Evolutionary conservation across 495 filamentous ascomycete genomes (phyloP).

Genomic region (Penicillium nucicola): DNA sequence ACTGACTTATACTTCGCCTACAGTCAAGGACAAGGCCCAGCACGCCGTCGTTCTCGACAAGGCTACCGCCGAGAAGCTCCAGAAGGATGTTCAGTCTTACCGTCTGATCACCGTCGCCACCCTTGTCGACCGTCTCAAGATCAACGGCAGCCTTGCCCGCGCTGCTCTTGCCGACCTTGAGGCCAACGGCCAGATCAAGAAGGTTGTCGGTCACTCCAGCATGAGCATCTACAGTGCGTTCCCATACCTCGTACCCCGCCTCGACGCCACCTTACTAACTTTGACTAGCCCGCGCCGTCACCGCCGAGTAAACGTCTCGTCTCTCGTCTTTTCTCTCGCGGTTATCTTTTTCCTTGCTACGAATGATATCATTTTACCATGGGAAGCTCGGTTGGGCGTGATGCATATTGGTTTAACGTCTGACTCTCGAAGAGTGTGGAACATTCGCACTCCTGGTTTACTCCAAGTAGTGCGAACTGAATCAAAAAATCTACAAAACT

Average conservation of each 20-base stretch:
- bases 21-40: slow-evolving; percentile 99
- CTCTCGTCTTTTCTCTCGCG: slow-evolving; percentile 40
- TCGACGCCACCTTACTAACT: slow-evolving; percentile 13
- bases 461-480: slow-evolving; percentile 32
- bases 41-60: slow-evolving; percentile 83
- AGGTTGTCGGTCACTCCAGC: slow-evolving; percentile 93
- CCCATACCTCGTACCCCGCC: background rate
- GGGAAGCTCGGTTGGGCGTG: slow-evolving; percentile 42
- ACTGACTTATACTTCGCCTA: slow-evolving; percentile 30
- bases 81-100: slow-evolving; percentile 99
- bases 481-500: slow-evolving; percentile 36
- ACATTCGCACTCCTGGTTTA: slow-evolving; percentile 28
- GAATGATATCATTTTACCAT: slow-evolving; percentile 45
- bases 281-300: slow-evolving; percentile 44
- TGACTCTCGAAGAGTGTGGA: slow-evolving; percentile 32
- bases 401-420: slow-evolving; percentile 36
- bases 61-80: slow-evolving; percentile 62
- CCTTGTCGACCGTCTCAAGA: slow-evolving; percentile 99
- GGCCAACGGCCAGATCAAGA: slow-evolving; percentile 98
- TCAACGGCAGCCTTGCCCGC: slow-evolving; percentile 96
- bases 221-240: slow-evolving; percentile 91
- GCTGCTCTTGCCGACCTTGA: slow-evolving; percentile 88
- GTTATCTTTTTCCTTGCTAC: slow-evolving; percentile 39
- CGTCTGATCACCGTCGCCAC: slow-evolving; percentile 98
- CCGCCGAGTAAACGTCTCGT: slow-evolving; percentile 48